Evolutionary conservation across 768 basidiomycete genomes (phyloP).

Genomic region (Leccinum olivaceopallidum): DNA sequence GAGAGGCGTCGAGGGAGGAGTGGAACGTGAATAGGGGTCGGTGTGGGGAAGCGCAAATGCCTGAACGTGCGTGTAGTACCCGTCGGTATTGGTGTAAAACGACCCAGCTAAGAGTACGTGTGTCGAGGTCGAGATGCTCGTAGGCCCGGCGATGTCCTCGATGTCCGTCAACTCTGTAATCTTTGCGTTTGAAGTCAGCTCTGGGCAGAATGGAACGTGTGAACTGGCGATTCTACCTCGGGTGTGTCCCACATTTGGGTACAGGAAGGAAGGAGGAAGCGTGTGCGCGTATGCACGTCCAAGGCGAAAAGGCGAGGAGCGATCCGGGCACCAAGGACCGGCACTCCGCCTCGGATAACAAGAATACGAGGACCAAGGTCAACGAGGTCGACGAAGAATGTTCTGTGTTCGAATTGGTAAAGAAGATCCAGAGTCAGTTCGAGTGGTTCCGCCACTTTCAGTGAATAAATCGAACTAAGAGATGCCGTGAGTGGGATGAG

Average conservation of each 20-base stretch:
- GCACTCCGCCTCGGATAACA: slow-evolving; percentile 1
- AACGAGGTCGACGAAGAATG: neutral
- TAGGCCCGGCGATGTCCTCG: neutral
- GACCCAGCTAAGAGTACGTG: slow-evolving; percentile 18
- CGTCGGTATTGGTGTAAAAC: neutral
- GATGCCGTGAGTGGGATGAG: neutral
- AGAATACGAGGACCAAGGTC: slow-evolving; percentile 20
- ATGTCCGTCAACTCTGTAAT: neutral
- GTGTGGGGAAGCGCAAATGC: slow-evolving; percentile 15
- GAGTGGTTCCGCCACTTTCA: slow-evolving; percentile 4
- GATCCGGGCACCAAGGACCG: neutral
- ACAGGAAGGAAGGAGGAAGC: slow-evolving; percentile 2
- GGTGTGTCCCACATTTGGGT: neutral
- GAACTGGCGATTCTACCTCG: slow-evolving; percentile 4
- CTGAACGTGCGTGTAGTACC: slow-evolving; percentile 12
- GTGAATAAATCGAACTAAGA: slow-evolving; percentile 11
- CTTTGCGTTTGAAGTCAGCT: slow-evolving; percentile 1
- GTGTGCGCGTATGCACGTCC: slow-evolving; percentile 18
- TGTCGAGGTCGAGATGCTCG: slow-evolving; percentile 21
- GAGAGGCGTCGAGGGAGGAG: neutral
- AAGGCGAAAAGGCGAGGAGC: slow-evolving; percentile 9
- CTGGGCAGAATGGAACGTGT: neutral
- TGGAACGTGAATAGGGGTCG: neutral
- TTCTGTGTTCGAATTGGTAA: slow-evolving; percentile 9
- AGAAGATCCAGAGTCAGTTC: slow-evolving; percentile 14